Evolutionary conservation across 345 rosid species (phyloP).

Genomic region (Heritiera littoralis): DNA sequence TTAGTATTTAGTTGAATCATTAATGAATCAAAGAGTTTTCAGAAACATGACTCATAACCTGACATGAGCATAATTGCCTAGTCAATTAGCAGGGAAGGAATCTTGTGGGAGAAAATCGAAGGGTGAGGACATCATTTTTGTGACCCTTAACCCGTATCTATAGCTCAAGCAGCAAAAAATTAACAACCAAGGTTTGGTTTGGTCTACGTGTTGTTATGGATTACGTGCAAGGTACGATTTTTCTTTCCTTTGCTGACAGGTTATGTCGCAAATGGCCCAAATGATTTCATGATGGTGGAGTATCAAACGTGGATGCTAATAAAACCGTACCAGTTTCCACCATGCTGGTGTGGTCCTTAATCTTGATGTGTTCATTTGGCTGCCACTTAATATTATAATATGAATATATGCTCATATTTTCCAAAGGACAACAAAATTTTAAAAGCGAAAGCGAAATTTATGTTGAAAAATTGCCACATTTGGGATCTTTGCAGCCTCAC

Average conservation of each 20-base stretch:
- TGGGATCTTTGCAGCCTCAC: conserved; percentile 50
- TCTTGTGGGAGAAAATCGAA: neutral
- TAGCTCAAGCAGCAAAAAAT: neutral
- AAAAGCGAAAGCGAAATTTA: conserved; percentile 41
- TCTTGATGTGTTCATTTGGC: neutral
- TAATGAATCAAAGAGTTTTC: neutral
- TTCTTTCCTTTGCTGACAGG: neutral
- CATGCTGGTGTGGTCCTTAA: conserved; percentile 29
- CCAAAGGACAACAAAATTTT: neutral
- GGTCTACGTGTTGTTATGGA: too few species aligned
- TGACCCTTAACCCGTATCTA: neutral
- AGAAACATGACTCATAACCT: neutral
- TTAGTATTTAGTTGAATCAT: neutral
- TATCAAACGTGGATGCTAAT: conserved; percentile 27
- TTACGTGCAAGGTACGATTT: too few species aligned
- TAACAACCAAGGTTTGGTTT: too few species aligned
- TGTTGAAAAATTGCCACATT: conserved; percentile 37
- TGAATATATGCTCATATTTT: neutral
- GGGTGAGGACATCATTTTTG: neutral
- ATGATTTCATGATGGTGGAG: neutral
- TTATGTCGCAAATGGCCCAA: neutral
- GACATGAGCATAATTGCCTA: neutral
- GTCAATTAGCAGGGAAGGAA: neutral
- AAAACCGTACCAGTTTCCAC: conserved; percentile 13
- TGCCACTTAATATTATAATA: neutral